A percentile compares a stretch with the other conserved stretches of the same genome.
Conservation (phyloP, 352 stramenopile genomes). For the Blastocystis sp. region DNA sequence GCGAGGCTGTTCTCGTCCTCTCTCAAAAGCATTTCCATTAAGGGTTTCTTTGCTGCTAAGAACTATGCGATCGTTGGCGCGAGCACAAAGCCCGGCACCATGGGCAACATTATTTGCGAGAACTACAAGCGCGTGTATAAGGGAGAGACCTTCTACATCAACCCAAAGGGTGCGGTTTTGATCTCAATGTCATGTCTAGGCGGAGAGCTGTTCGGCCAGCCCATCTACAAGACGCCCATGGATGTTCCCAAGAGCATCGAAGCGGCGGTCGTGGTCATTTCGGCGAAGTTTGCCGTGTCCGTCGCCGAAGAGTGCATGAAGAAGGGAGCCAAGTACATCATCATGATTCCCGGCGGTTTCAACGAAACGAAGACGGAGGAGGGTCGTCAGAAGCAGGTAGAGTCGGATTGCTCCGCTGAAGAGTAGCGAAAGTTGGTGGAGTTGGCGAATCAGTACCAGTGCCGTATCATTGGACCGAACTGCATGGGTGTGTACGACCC, state of each 20-base stretch:
- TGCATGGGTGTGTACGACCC: conserved; percentile 73
- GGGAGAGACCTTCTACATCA: conserved; percentile 69
- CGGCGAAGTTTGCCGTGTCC: conserved; percentile 62
- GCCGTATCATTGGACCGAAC: conserved; percentile 70
- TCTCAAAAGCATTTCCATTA: conserved; percentile 52
- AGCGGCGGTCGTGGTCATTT: conserved; percentile 51
- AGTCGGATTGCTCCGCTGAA: neutral
- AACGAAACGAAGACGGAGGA: conserved; percentile 72
- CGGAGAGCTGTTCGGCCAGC: conserved; percentile 54
- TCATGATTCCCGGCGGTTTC: conserved; percentile 69
- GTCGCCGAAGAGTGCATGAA: conserved; percentile 67
- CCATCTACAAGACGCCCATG: conserved; percentile 61
- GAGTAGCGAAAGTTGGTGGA: conserved; percentile 25
- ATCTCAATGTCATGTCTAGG: neutral
- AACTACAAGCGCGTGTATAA: conserved; percentile 66
- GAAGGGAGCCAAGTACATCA: conserved; percentile 73
- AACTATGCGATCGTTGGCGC: conserved; percentile 70
- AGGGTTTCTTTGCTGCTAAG: conserved; percentile 65
- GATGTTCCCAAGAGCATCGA: conserved; percentile 62
- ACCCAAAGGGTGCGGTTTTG: conserved; percentile 29
- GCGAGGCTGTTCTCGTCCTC: conserved; percentile 31
- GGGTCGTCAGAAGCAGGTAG: conserved; percentile 38
- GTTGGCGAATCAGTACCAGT: conserved; percentile 50
- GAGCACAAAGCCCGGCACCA: conserved; percentile 34
- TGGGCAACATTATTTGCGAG: conserved; percentile 71